phyloP scores from a whole-genome alignment of 257 asterid species.

The Lithospermum erythrorhizon region DNA sequence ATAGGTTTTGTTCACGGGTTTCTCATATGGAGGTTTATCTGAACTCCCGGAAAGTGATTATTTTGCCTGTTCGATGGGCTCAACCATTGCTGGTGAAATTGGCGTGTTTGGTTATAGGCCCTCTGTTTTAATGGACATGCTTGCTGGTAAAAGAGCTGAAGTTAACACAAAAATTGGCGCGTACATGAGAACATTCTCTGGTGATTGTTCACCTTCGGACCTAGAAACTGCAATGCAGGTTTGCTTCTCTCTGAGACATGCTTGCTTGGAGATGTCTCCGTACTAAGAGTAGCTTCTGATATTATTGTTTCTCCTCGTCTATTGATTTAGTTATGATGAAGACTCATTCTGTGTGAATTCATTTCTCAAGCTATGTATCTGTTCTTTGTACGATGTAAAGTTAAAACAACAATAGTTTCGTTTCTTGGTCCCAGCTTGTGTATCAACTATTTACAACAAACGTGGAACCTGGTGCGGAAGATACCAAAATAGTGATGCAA shows the following conservation, averaged over 20 bases:
- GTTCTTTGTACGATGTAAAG: constrained; percentile 1
- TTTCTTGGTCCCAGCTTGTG: constrained; percentile 48
- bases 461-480: constrained; percentile 76
- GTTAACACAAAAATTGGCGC: constrained; percentile 88
- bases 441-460: constrained; percentile 83
- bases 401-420: constrained; percentile 16
- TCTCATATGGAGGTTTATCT: constrained; percentile 83
- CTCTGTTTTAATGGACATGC: constrained; percentile 82
- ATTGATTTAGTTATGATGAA: too few relatives aligned
- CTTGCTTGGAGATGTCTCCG: too few relatives aligned
- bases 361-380: background rate
- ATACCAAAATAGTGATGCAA: constrained; percentile 89
- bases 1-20: constrained; percentile 93
- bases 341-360: background rate
- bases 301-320: too few relatives aligned
- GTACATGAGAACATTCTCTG: constrained; percentile 89
- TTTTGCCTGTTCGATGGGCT: constrained; percentile 91
- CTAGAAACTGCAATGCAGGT: constrained; percentile 98
- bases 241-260: constrained; percentile 4
- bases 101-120: constrained; percentile 95
- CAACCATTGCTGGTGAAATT: constrained; percentile 95
- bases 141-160: constrained; percentile 97
- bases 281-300: too few relatives aligned
- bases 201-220: constrained; percentile 95
- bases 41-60: constrained; percentile 84